phyloP scores from a whole-genome alignment of 1,284 basidiomycete species.

The Xerocomus nothofagi region DNA sequence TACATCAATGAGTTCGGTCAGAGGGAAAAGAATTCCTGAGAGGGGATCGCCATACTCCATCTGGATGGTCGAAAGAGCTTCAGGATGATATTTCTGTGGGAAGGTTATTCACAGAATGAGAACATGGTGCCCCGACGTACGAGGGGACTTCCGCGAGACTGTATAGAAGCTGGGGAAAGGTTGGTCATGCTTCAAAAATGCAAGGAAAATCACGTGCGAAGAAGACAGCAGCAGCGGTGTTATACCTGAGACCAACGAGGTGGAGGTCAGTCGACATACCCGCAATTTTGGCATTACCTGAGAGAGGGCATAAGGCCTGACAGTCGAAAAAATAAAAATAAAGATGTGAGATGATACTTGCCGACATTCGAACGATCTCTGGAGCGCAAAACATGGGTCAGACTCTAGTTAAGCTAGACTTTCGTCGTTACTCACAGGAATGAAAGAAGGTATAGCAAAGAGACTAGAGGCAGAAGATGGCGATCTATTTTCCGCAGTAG shows the following conservation, averaged over 20 bases:
- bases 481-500: slow-evolving; percentile 51
- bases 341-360: slow-evolving; percentile 5
- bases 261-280: slow-evolving; percentile 44
- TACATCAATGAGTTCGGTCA: slow-evolving; percentile 17
- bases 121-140: slow-evolving; percentile 31
- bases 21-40: background rate
- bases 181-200: background rate
- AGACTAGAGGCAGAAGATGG: slow-evolving; percentile 51
- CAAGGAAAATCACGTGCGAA: slow-evolving; percentile 38
- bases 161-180: slow-evolving; percentile 40
- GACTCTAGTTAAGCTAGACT: background rate
- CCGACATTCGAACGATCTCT: slow-evolving; percentile 41
- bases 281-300: slow-evolving; percentile 39
- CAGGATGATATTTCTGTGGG: slow-evolving; percentile 43
- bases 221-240: slow-evolving; percentile 49
- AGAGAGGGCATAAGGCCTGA: background rate
- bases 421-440: slow-evolving; percentile 44
- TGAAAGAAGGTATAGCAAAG: slow-evolving; percentile 59
- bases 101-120: slow-evolving; percentile 3
- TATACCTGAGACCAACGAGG: slow-evolving; percentile 44
- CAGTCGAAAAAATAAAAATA: background rate
- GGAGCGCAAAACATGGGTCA: slow-evolving; percentile 1
- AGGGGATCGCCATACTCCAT: slow-evolving; percentile 41
- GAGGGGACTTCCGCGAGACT: slow-evolving; percentile 50
- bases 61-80: slow-evolving; percentile 48